A percentile compares a stretch with the other conserved stretches of the same genome.
Conservation (phyloP, 352 stramenopile genomes). For the Phytophthora europaea region DNA sequence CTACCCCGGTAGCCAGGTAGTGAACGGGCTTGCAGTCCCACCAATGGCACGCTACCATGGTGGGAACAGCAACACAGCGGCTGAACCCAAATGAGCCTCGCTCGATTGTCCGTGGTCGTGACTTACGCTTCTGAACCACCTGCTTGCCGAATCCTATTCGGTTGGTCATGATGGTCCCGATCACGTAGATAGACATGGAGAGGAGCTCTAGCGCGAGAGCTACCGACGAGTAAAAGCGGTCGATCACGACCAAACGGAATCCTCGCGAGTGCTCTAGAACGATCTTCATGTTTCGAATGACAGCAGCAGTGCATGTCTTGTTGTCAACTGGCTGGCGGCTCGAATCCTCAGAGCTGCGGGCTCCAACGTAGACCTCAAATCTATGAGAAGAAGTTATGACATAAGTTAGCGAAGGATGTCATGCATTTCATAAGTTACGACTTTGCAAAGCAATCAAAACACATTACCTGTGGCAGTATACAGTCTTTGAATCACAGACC, state of each 20-base stretch:
- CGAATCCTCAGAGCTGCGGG: neutral
- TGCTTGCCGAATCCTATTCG: slow-evolving; percentile 12
- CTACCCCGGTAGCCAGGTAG: slow-evolving; percentile 34
- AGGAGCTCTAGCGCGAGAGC: slow-evolving; percentile 32
- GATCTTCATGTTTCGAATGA: slow-evolving; percentile 22
- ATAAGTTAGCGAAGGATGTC: neutral
- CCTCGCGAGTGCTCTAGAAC: slow-evolving; percentile 7
- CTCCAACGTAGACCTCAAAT: slow-evolving; percentile 19
- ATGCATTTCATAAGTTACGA: slow-evolving; percentile 16
- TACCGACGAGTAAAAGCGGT: slow-evolving; percentile 38
- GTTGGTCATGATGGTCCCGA: slow-evolving; percentile 36
- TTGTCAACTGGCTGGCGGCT: neutral
- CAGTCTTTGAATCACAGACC: slow-evolving; percentile 12
- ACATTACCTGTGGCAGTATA: slow-evolving; percentile 6
- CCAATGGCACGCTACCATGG: slow-evolving; percentile 30
- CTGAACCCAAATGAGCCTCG: slow-evolving; percentile 32
- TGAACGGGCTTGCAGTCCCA: slow-evolving; percentile 46
- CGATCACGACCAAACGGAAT: slow-evolving; percentile 17
- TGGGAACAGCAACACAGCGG: slow-evolving; percentile 6
- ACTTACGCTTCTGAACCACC: slow-evolving; percentile 15
- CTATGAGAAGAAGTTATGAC: slow-evolving; percentile 15
- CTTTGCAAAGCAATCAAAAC: slow-evolving; percentile 2
- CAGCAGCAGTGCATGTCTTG: slow-evolving; percentile 15
- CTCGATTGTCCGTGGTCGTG: slow-evolving; percentile 8
- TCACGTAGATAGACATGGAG: slow-evolving; percentile 35